Evolutionary conservation across 805 yeast genomes (phyloP).

Genomic region (Lipomyces japonicus): DNA sequence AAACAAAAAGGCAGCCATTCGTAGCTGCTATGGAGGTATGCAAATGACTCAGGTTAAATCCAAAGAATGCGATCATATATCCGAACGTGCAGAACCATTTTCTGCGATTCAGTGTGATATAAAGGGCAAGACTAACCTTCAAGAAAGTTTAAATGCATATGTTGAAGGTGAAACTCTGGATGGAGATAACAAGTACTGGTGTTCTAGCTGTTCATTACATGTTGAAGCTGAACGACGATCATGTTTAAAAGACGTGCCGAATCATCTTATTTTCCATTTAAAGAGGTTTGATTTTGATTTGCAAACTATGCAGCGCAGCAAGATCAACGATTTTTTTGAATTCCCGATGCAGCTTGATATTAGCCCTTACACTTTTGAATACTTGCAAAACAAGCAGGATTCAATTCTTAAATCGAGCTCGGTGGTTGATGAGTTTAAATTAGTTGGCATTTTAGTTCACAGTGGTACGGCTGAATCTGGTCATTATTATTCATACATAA

Average conservation of each 20-base stretch:
- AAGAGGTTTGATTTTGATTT: conserved; percentile 28
- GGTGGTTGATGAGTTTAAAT: conserved; percentile 8
- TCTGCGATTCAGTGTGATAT: conserved; percentile 28
- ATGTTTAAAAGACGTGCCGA: conserved; percentile 22
- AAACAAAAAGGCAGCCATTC: conserved; percentile 1
- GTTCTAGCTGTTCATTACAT: conserved; percentile 20
- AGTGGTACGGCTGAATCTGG: conserved; percentile 28
- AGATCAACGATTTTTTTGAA: conserved; percentile 23
- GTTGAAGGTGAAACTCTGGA: conserved; percentile 28
- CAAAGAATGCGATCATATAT: conserved; percentile 23
- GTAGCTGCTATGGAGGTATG: conserved; percentile 19
- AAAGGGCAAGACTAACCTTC: conserved; percentile 19
- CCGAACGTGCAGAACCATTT: conserved; percentile 22
- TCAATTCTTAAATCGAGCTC: not conserved
- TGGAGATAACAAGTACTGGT: conserved; percentile 24
- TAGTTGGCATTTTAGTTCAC: conserved; percentile 24
- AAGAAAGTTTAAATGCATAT: conserved; percentile 16
- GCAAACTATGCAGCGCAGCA: conserved; percentile 27
- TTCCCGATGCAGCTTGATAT: conserved; percentile 21
- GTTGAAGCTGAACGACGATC: conserved; percentile 24
- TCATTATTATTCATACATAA: conserved; percentile 25
- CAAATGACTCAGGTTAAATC: conserved; percentile 24
- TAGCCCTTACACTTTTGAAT: conserved; percentile 14
- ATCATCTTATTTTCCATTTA: conserved; percentile 23
- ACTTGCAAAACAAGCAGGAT: conserved; percentile 1